phyloP scores from a whole-genome alignment of 2,329 filamentous ascomycete species.

The Alternaria sp. region DNA sequence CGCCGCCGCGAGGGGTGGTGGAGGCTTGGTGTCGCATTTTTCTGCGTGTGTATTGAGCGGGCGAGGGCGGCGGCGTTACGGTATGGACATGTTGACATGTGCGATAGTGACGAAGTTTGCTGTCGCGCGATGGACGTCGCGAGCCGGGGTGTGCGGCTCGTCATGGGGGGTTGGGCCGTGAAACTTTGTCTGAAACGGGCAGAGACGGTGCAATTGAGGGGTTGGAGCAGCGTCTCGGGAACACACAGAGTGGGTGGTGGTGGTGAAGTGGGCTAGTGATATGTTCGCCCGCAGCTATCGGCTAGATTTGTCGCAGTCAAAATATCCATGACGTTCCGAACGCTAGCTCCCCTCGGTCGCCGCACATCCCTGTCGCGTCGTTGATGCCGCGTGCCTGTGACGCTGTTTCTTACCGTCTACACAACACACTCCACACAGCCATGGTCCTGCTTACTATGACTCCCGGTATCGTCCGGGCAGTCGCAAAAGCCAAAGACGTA shows the following conservation, averaged over 20 bases:
- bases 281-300: constrained; percentile 14
- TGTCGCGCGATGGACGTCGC: constrained; percentile 38
- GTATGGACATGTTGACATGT: constrained; percentile 35
- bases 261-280: not conserved
- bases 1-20: constrained; percentile 52
- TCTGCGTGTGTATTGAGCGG: constrained; percentile 4
- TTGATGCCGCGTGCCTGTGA: not conserved
- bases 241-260: constrained; percentile 6
- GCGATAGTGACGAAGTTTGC: constrained; percentile 19
- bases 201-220: constrained; percentile 33
- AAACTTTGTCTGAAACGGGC: not conserved
- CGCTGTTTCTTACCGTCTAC: not conserved
- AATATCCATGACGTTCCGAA: constrained; percentile 17
- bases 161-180: constrained; percentile 27
- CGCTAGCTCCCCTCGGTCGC: constrained; percentile 6
- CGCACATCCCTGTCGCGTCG: constrained; percentile 8
- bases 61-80: constrained; percentile 10
- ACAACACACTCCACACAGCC: constrained; percentile 6
- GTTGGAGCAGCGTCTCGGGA: constrained; percentile 6
- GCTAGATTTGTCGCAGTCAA: constrained; percentile 11
- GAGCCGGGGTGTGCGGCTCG: constrained; percentile 46
- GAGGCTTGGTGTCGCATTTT: constrained; percentile 28
- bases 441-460: constrained; percentile 87
- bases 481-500: constrained; percentile 50
- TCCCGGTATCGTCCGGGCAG: constrained; percentile 67